Evolutionary conservation across 495 filamentous ascomycete genomes (phyloP), one percentile per base, ranked within the genome.

Genomic region (Penicillium herquei): DNA sequence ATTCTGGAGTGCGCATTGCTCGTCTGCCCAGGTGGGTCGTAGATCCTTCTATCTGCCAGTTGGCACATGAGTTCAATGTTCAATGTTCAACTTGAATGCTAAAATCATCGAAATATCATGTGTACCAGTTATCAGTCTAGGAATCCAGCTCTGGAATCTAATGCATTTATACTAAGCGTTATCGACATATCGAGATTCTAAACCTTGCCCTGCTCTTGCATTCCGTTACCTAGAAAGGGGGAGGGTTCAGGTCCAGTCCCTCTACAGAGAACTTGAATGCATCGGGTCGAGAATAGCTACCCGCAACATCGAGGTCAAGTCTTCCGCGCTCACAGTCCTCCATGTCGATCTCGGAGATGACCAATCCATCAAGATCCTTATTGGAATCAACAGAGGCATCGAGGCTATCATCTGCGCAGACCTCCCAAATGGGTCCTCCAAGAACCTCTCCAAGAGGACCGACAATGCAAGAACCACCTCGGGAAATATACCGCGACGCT

Each of bases 381-480:
- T 46, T 59, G 17, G 50, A 56, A 1, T 48, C 18, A 0, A 49
- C 55, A 7, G 35, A 35, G 18, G 50, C 34, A 1, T 56, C 35
- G 8, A 56, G 39, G n/a, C 52, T 75, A 57, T 87, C 81, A 51
- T 92, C 85, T 34, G 65, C 60, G 16, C 61, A 69, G 3, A 87
- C 83, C 51, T 94, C 89, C 90, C 90, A 96, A 48, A 95, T 71
- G 1, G 93, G 93, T 0, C 90, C 91, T 0, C 81, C 83, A 0
- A 96, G 67, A 3, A 92, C 81, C 4, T 92, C 81, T 0, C 93
- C 93, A 32, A 88, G 74, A 0, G 93, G 93, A 7, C 81, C 86
- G 43, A 96, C 75, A 57, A 98, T 92, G 58, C 85, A 87, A 0
- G 88, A 93, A 0, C 93, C 93, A 26, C 92, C 93, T 7, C 86